A percentile compares a stretch with the other conserved stretches of the same genome.
These are phyloP conservation scores for Phialemonium atrogriseum DNA, from an alignment of 2,329 filamentous ascomycete species.

Conservation along the genomic window DNA sequence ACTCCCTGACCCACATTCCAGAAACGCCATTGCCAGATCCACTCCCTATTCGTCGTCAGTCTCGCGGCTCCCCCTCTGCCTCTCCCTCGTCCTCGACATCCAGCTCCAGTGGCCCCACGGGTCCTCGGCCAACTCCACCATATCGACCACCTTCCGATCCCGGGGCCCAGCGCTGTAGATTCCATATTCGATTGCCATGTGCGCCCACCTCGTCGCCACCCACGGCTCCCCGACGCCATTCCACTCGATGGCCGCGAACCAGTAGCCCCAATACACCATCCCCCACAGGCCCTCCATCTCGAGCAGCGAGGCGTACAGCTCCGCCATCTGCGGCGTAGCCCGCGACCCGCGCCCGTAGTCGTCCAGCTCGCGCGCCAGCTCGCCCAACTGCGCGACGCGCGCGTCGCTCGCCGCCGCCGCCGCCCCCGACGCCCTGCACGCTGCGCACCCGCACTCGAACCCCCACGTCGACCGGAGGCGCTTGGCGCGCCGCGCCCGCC, in stretches of 20 bases:
- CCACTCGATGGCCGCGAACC: constrained; percentile 28
- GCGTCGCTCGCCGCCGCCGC: constrained; percentile 25
- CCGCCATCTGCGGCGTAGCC: constrained; percentile 27
- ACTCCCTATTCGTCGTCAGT: no score
- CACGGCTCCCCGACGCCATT: constrained; percentile 30
- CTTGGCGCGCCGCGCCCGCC: constrained; percentile 19
- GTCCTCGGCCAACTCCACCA: constrained; percentile 23
- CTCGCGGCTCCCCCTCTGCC: constrained; percentile 24
- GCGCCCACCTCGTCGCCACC: constrained; percentile 28
- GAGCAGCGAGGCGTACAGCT: constrained; percentile 28
- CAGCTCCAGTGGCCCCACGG: constrained; percentile 32
- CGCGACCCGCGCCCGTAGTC: constrained; percentile 20
- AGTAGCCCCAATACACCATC: constrained; percentile 24
- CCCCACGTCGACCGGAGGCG: constrained; percentile 27
- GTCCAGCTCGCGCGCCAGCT: constrained; percentile 20
- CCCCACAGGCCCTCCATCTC: constrained; percentile 30
- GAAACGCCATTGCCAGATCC: no score
- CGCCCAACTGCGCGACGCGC: constrained; percentile 25
- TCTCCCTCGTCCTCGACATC: constrained; percentile 23
- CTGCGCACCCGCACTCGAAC: constrained; percentile 30
- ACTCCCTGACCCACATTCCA: no score
- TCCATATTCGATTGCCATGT: constrained; percentile 27
- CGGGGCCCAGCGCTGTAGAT: constrained; percentile 20
- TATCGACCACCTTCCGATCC: constrained; percentile 24
- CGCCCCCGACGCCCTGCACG: constrained; percentile 22